phyloP scores from a whole-genome alignment of 768 basidiomycete species.

The Auricularia auricula-judae region DNA sequence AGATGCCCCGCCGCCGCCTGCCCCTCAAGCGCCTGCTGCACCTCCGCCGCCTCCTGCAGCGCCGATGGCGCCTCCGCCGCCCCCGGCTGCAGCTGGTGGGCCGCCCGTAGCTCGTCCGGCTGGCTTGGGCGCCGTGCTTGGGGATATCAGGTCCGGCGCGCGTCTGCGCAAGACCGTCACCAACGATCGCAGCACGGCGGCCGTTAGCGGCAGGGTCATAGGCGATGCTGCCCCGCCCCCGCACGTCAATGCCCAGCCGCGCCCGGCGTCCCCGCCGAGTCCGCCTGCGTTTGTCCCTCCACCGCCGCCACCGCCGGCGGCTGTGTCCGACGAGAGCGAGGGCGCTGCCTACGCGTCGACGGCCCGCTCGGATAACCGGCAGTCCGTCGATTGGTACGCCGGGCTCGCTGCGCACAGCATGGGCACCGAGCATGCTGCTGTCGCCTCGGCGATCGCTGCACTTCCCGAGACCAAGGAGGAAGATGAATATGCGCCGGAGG shows the following conservation, averaged over 20 bases:
- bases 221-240: conserved; percentile 61
- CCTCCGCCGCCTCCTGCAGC: conserved; percentile 21
- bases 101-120: conserved; percentile 24
- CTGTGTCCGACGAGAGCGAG: conserved; percentile 1
- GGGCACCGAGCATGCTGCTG: conserved; percentile 21
- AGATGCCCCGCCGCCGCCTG: conserved; percentile 19
- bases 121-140: conserved; percentile 51
- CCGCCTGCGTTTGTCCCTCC: conserved; percentile 19
- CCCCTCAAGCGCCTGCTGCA: conserved; percentile 19
- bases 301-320: conserved; percentile 21
- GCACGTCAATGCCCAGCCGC: conserved; percentile 44
- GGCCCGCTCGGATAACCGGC: conserved; percentile 38
- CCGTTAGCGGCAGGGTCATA: conserved; percentile 64
- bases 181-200: conserved; percentile 66
- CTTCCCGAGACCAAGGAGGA: conserved; percentile 44
- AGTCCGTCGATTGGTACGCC: conserved; percentile 87
- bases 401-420: conserved; percentile 64
- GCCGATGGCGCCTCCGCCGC: conserved; percentile 19
- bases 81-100: conserved; percentile 16
- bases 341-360: conserved; percentile 6
- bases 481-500: conserved; percentile 31
- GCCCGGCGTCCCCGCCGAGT: conserved; percentile 28
- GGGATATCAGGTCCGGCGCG: conserved; percentile 67
- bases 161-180: conserved; percentile 68
- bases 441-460: conserved; percentile 22